Evolutionary conservation across 1,284 basidiomycete species (phyloP).

Genomic region (Malassezia slooffiae): DNA sequence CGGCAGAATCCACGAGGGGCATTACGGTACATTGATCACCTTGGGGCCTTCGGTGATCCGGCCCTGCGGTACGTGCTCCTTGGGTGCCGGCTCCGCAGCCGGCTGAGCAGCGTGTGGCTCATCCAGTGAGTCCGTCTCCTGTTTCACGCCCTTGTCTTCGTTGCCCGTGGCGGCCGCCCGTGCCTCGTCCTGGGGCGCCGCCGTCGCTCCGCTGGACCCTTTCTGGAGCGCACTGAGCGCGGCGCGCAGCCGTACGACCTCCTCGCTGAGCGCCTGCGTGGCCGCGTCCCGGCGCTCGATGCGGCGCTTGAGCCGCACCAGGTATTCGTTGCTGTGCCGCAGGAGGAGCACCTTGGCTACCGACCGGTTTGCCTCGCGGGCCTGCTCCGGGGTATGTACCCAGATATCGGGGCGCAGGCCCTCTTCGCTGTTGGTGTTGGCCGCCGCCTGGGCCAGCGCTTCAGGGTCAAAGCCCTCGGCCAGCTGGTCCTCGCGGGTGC

Average conservation of each 20-base stretch:
- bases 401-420: neutral
- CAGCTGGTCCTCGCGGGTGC: slow-evolving; percentile 27
- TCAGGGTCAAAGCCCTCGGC: slow-evolving; percentile 30
- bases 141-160: too few relatives aligned
- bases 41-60: too few relatives aligned
- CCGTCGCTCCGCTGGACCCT: slow-evolving; percentile 3
- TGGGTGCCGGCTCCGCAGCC: too few relatives aligned
- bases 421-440: neutral
- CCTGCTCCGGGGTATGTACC: slow-evolving; percentile 15
- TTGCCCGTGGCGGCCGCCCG: too few relatives aligned
- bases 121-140: too few relatives aligned
- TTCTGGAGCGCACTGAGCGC: too few relatives aligned
- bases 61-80: too few relatives aligned
- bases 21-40: too few relatives aligned
- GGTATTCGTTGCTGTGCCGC: slow-evolving; percentile 77
- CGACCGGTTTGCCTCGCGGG: slow-evolving; percentile 53
- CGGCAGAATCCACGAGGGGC: too few relatives aligned
- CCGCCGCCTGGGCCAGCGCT: slow-evolving; percentile 14
- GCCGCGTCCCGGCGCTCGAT: slow-evolving; percentile 73
- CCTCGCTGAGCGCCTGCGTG: slow-evolving; percentile 59
- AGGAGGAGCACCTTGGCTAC: slow-evolving; percentile 87
- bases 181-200: too few relatives aligned
- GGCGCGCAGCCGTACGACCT: slow-evolving; percentile 58
- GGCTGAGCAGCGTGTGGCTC: too few relatives aligned
- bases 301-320: slow-evolving; percentile 63